phyloP scores from a whole-genome alignment of 352 stramenopile species.

The Phytopythium kandeliae region DNA sequence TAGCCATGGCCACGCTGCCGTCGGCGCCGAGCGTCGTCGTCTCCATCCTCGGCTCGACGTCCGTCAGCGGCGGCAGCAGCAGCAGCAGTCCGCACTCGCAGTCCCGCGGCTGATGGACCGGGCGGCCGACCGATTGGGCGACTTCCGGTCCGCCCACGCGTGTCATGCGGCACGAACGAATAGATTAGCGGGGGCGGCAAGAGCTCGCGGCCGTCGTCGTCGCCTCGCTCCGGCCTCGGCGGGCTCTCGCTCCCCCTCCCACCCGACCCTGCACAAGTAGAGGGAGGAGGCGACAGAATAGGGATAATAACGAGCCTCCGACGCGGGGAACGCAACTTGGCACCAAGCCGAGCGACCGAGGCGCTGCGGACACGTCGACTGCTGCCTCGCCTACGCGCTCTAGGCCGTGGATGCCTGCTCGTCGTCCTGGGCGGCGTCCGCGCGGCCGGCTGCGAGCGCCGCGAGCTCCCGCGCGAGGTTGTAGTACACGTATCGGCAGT shows the following conservation, averaged over 20 bases:
- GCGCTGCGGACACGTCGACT: no score
- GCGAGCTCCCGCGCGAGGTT: constrained; percentile 71
- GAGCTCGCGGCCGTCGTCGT: no score
- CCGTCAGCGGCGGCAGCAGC: constrained; percentile 5
- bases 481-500: constrained; percentile 85
- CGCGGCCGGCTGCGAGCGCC: neutral
- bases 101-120: no score
- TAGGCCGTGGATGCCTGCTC: no score
- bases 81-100: constrained; percentile 3
- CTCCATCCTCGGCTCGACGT: constrained; percentile 6
- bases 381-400: no score
- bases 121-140: no score
- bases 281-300: constrained; percentile 1
- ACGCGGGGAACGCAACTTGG: constrained; percentile 1
- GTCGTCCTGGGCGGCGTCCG: no score
- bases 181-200: no score
- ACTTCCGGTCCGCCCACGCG: no score
- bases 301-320: constrained; percentile 6
- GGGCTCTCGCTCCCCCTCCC: no score
- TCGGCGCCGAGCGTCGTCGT: constrained; percentile 2
- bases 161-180: constrained; percentile 2
- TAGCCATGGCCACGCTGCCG: constrained; percentile 30
- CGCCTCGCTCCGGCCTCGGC: no score
- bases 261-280: neutral
- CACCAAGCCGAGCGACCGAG: no score